Conservation (phyloP, 1,284 basidiomycete genomes). For the Coriolopsis trogii region DNA sequence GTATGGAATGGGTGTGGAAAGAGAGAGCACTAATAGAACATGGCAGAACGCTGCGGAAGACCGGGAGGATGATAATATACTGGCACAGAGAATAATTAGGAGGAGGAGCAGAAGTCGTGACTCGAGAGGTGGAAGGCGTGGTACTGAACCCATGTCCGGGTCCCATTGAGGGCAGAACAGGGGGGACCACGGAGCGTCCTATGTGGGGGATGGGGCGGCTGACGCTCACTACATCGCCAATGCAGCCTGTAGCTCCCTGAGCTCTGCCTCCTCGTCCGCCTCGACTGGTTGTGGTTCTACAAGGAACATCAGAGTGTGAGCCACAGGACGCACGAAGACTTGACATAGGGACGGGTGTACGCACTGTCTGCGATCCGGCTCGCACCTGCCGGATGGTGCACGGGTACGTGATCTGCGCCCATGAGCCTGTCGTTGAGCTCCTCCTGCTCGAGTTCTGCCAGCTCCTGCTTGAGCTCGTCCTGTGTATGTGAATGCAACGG, state of each 20-base stretch:
- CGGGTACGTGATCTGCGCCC: conserved; percentile 89
- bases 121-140: conserved; percentile 6
- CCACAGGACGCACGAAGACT: conserved; percentile 8
- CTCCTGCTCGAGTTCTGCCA: conserved; percentile 92
- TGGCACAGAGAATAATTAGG: conserved; percentile 28
- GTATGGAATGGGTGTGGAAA: conserved; percentile 11
- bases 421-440: conserved; percentile 87
- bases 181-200: no score
- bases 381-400: conserved; percentile 78
- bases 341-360: conserved; percentile 30
- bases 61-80: conserved; percentile 25
- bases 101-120: not conserved
- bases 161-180: no score
- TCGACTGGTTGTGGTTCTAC: conserved; percentile 61
- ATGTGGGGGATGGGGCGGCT: conserved; percentile 7
- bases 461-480: conserved; percentile 84
- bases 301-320: conserved; percentile 17
- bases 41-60: conserved; percentile 16
- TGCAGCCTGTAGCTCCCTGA: conserved; percentile 90
- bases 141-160: conserved; percentile 5
- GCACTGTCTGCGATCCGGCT: conserved; percentile 57
- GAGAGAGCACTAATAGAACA: conserved; percentile 32
- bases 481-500: no score
- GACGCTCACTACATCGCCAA: conserved; percentile 72
- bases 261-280: conserved; percentile 94